Conservation (phyloP, 2,329 filamentous ascomycete species). For the Diplodia mutila region DNA sequence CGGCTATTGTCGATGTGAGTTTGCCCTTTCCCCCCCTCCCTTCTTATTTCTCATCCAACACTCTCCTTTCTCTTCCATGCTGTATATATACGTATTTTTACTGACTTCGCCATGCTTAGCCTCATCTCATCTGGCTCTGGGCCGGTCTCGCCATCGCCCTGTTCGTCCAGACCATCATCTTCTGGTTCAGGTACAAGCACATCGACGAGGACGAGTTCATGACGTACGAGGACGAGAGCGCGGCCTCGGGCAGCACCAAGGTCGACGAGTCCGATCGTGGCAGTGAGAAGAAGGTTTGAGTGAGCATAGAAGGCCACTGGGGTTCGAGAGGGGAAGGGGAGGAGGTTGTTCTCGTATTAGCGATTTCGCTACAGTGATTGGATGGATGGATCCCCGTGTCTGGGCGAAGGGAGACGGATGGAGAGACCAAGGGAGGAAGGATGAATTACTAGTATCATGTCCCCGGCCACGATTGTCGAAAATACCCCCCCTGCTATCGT, state of each 20-base stretch:
- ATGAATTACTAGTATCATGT: too few relatives aligned
- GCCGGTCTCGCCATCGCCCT: constrained; percentile 55
- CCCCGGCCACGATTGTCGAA: too few relatives aligned
- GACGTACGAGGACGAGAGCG: constrained; percentile 28
- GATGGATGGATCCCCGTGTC: too few relatives aligned
- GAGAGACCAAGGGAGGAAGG: too few relatives aligned
- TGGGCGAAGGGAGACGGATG: too few relatives aligned
- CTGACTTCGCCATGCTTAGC: neutral
- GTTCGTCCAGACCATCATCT: constrained; percentile 52
- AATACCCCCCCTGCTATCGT: too few relatives aligned
- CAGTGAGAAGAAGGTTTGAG: neutral
- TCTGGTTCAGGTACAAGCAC: constrained; percentile 52
- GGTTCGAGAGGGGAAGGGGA: neutral
- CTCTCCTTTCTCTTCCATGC: neutral
- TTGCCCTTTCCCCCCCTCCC: too few relatives aligned
- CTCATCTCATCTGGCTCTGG: constrained; percentile 40
- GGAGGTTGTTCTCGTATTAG: neutral
- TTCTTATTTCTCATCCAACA: too few relatives aligned
- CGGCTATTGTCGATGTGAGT: constrained; percentile 22
- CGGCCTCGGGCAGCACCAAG: neutral
- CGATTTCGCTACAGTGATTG: too few relatives aligned
- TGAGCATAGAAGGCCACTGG: neutral
- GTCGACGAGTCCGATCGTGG: neutral
- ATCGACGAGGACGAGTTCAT: constrained; percentile 56
- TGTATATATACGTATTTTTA: neutral